Conservation (phyloP, 139 green algal genomes). For the Micractinium conductrix region DNA sequence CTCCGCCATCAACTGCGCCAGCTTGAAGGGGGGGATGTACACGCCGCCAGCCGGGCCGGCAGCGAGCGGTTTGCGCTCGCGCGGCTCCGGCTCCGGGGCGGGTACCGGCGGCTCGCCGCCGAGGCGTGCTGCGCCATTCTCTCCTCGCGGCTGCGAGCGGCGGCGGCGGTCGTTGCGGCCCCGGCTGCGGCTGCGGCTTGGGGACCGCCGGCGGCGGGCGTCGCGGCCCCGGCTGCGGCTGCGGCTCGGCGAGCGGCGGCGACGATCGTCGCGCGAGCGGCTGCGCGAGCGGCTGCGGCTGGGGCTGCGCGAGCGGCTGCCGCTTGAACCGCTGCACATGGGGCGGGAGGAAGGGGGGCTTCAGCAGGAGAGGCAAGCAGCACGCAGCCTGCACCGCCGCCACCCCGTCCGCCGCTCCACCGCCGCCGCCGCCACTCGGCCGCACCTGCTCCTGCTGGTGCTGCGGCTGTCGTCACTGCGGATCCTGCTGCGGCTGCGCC, state of each 20-base stretch:
- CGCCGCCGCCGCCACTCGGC: constrained; percentile 4
- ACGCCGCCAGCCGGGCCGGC: constrained; percentile 82
- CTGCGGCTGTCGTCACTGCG: no score
- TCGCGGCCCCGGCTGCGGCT: background rate
- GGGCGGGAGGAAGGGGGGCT: background rate
- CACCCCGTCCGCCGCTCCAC: background rate
- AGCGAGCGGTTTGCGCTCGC: constrained; percentile 17
- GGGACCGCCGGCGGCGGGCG: background rate
- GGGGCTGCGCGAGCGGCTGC: constrained; percentile 13
- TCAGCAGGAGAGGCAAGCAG: background rate
- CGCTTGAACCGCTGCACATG: constrained; percentile 1
- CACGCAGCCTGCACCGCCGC: background rate
- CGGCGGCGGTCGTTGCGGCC: background rate
- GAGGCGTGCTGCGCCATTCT: background rate
- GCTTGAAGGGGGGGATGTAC: constrained; percentile 98
- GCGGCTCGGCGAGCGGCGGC: background rate
- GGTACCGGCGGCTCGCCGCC: background rate
- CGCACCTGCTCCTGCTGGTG: constrained; percentile 4
- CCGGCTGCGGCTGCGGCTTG: background rate
- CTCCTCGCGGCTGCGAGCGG: background rate
- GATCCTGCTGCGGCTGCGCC: background rate
- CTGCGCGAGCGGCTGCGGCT: constrained; percentile 8
- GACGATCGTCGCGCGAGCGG: background rate
- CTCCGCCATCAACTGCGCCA: constrained; percentile 93
- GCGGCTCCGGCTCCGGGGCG: constrained; percentile 1